Conservation (phyloP, 2,329 filamentous ascomycete species). For the Fusarium azukiicola region DNA sequence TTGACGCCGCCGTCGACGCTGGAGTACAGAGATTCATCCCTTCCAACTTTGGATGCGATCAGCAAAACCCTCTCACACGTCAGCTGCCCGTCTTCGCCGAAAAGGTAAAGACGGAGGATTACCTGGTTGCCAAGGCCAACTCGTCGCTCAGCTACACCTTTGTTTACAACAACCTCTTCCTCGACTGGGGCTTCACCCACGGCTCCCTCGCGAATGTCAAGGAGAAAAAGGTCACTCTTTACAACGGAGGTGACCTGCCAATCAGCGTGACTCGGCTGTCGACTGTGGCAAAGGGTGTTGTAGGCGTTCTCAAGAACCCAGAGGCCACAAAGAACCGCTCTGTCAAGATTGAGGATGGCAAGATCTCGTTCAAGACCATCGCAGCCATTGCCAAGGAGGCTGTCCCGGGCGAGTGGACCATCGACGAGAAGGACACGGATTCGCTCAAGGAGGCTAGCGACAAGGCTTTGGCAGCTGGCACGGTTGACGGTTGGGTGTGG, state of each 20-base stretch:
- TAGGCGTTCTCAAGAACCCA: conserved; percentile 25
- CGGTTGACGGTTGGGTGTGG: conserved; percentile 25
- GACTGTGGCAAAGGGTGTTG: conserved; percentile 20
- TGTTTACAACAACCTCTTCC: conserved; percentile 26
- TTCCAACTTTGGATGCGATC: conserved; percentile 30
- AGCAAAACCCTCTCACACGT: conserved; percentile 20
- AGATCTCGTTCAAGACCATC: conserved; percentile 22
- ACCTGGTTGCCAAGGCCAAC: conserved; percentile 14
- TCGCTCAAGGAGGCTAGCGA: background rate
- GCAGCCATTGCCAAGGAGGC: background rate
- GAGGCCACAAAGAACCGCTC: conserved; percentile 16
- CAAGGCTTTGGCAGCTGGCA: conserved; percentile 11
- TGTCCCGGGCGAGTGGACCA: background rate
- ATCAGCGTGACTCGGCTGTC: conserved; percentile 19
- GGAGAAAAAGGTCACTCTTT: conserved; percentile 1
- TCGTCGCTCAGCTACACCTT: conserved; percentile 21
- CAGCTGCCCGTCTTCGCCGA: conserved; percentile 15
- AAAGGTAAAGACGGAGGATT: conserved; percentile 13
- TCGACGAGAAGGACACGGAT: conserved; percentile 3
- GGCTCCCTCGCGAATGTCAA: conserved; percentile 16
- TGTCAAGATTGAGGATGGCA: conserved; percentile 18
- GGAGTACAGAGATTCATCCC: conserved; percentile 30
- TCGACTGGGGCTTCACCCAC: conserved; percentile 24
- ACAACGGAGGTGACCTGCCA: conserved; percentile 1
- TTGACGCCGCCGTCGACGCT: conserved; percentile 22